Percentiles rank a stretch among this genome's conserved stretches.
These are phyloP conservation scores for Lophiostoma macrostomum DNA, from an alignment of 495 filamentous ascomycete genomes.

Conservation along the genomic window DNA sequence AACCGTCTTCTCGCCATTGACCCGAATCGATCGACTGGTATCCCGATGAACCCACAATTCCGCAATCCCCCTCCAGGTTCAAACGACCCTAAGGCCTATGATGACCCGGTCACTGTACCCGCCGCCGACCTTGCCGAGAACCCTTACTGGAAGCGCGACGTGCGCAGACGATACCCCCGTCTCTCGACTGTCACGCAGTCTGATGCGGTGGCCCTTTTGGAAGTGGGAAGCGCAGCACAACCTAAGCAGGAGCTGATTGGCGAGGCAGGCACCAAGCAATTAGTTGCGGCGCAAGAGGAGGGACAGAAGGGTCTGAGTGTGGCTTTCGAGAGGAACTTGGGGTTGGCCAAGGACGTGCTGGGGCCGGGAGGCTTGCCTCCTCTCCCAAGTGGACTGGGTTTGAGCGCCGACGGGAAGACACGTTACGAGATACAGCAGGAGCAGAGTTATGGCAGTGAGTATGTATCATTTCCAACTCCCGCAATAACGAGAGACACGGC, in stretches of 20 bases:
- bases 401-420: slow-evolving; percentile 42
- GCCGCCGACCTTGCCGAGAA: slow-evolving; percentile 95
- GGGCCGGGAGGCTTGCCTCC: slow-evolving; percentile 76
- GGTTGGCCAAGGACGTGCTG: slow-evolving; percentile 61
- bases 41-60: slow-evolving; percentile 90
- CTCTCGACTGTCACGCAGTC: slow-evolving; percentile 76
- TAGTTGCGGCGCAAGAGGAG: slow-evolving; percentile 76
- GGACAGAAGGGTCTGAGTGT: slow-evolving; percentile 68
- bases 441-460: slow-evolving; percentile 57
- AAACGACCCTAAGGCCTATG: slow-evolving; percentile 71
- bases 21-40: slow-evolving; percentile 82
- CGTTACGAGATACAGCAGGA: slow-evolving; percentile 56
- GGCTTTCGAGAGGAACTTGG: slow-evolving; percentile 67
- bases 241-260: slow-evolving; percentile 81
- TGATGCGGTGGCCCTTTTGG: slow-evolving; percentile 80
- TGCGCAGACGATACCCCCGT: slow-evolving; percentile 79
- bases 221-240: slow-evolving; percentile 73
- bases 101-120: slow-evolving; percentile 88
- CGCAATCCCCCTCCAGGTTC: slow-evolving; percentile 83
- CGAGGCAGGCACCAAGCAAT: slow-evolving; percentile 74
- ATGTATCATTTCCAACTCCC: slow-evolving; percentile 38
- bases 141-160: slow-evolving; percentile 95
- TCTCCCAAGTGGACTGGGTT: slow-evolving; percentile 63
- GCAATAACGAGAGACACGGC: neutral
- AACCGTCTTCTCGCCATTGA: slow-evolving; percentile 77